Base-by-base conservation (phyloP, 139 green algal genomes). In the Pleodorina starrii region DNA sequence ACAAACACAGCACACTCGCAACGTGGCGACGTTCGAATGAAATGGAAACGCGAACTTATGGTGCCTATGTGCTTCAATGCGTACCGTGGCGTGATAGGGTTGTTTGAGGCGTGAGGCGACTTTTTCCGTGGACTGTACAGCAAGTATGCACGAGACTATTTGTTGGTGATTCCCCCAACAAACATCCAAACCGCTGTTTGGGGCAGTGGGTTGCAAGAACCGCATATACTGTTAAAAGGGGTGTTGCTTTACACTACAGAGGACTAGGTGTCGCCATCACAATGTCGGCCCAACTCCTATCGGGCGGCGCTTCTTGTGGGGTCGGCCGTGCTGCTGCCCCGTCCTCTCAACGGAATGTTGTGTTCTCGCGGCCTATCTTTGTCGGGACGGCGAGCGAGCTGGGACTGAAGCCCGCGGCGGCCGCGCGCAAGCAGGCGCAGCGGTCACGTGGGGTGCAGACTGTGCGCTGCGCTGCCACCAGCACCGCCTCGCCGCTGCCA, bases 401-500 rank as follows among this genome's bases (percentile, higher is more conserved):
- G 5, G 82, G 82, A 21, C 68, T 88, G 4, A 79, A 79, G 82
- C 82, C 82, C 44, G 7, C 23, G 43, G 63, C 81, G 82, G 46
- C 82, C 42, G 60, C 57, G 57, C 38, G 57, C 29, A 25, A 43
- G 36, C 46, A 68, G 10, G 12, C 51, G 5, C 32, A 19, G 11
- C 23, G 23, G 57, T 88, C 82, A 88, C 82, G 82, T 88, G 81
- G 48, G 50, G 76, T 32, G 5, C 42, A 66, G 81, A 43, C 44
- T 38, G 32, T 66, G 21, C 32, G 44, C 35, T 68, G 66, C 48
- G 25, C 44, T 25, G 89, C 75, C 14, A 42, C 77, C 43, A 50
- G n/a, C 42, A 27, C 42, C 32, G n/a, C 40, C 14, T 12, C n/a
- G 42, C 40, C 42, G 19, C 87, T 95, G 32, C 93, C 93, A 57